A percentile compares a stretch with the other conserved stretches of the same genome.
phyloP scores from a whole-genome alignment of 2,329 filamentous ascomycete genomes.

The Claviceps monticola region DNA sequence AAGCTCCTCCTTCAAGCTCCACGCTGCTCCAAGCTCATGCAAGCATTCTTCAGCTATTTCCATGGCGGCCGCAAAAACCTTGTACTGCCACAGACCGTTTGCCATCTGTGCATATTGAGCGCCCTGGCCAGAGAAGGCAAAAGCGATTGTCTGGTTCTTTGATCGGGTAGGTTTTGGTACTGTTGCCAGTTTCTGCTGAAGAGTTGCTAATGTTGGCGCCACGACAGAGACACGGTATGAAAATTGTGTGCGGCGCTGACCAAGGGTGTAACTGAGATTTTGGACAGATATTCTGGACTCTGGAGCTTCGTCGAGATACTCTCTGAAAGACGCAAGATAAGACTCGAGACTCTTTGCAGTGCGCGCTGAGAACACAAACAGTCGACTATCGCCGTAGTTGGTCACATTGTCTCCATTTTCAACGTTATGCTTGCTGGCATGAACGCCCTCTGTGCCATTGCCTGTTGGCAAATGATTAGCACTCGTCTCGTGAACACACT shows the following conservation, averaged over 20 bases:
- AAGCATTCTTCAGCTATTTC: constrained; percentile 9
- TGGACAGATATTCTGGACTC: constrained; percentile 4
- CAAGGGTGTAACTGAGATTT: constrained; percentile 15
- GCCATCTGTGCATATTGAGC: constrained; percentile 15
- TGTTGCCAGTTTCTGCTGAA: constrained; percentile 7
- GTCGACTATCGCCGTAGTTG: constrained; percentile 2
- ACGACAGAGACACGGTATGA: constrained; percentile 8
- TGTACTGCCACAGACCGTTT: not conserved
- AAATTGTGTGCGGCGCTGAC: constrained; percentile 14
- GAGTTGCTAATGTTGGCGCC: not conserved
- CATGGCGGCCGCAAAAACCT: constrained; percentile 8
- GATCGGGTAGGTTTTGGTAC: not conserved
- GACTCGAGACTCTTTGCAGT: constrained; percentile 7
- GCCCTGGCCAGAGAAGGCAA: constrained; percentile 22
- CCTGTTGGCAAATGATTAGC: not conserved
- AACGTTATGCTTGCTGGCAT: not conserved
- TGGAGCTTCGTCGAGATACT: constrained; percentile 9
- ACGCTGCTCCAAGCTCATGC: constrained; percentile 11
- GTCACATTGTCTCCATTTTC: not conserved
- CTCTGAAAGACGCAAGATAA: constrained; percentile 11
- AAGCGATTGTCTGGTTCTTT: constrained; percentile 3
- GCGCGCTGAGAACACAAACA: constrained; percentile 9
- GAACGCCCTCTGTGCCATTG: not conserved
- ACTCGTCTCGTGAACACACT: not conserved
- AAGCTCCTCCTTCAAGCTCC: constrained; percentile 16